A percentile compares a stretch with the other conserved stretches of the same genome.
Conservation (phyloP, 345 rosid species). For the Rhizophora apiculata region DNA sequence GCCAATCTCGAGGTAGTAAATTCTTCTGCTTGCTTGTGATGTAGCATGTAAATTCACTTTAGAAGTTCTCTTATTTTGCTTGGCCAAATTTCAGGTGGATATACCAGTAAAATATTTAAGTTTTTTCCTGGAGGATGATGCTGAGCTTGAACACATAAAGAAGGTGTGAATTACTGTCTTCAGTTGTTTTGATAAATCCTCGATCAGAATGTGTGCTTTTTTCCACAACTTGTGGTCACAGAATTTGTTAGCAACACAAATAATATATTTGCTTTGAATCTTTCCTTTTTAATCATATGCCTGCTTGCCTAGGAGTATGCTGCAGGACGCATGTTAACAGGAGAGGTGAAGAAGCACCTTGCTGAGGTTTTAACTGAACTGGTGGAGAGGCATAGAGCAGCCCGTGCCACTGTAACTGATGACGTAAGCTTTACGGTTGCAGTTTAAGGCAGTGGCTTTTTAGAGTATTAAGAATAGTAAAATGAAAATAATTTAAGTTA, state of each 20-base stretch:
- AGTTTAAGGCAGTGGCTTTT: too few relatives aligned
- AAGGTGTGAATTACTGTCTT: constrained; percentile 38
- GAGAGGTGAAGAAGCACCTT: constrained; percentile 77
- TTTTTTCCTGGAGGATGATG: constrained; percentile 85
- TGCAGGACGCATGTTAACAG: constrained; percentile 77
- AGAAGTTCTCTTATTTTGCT: neutral
- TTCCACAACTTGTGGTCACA: too few relatives aligned
- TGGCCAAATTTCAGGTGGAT: constrained; percentile 57
- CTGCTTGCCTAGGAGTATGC: constrained; percentile 61
- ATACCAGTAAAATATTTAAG: constrained; percentile 76
- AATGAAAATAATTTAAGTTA: too few relatives aligned
- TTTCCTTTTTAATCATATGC: neutral
- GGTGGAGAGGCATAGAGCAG: constrained; percentile 80
- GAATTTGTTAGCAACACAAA: too few relatives aligned
- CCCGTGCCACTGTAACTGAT: constrained; percentile 80
- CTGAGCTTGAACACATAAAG: constrained; percentile 76
- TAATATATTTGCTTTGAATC: too few relatives aligned
- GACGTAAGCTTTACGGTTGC: constrained; percentile 46
- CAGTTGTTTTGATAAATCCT: too few relatives aligned
- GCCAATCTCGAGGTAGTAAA: constrained; percentile 83
- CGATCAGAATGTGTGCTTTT: too few relatives aligned
- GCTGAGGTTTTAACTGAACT: constrained; percentile 61
- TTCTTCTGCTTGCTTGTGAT: neutral
- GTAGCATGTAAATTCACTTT: neutral
- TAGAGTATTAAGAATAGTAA: too few relatives aligned